Evolutionary conservation across 768 basidiomycete genomes (phyloP), one percentile per base, ranked within the genome.

Genomic region (Mycena crocata): DNA sequence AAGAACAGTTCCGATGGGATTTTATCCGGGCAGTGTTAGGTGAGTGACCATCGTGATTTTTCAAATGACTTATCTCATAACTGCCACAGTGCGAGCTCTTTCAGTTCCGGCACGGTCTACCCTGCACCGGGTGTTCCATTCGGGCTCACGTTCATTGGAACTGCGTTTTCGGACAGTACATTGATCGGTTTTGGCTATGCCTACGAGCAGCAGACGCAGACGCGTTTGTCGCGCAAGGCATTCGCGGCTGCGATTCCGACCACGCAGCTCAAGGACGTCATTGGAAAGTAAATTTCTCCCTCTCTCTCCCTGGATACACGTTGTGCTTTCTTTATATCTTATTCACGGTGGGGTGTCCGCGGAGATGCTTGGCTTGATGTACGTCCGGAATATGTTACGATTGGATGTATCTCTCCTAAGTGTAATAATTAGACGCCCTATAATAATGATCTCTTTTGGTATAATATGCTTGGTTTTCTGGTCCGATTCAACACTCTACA

Each of bases 161-260:
- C 88, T 2, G 86, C 85, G 17, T 91, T 86, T 73, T 86, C 86
- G 54, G 90, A 90, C 62, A 86, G 84, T 67, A 75, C 82, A 24
- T 79, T 90, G 54, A 83, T 91, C 60, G 80, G 85, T 0, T 83
- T 87, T 62, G 90, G 82, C 2, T 90, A 84, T 76, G 89, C 89
- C 5, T 90, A 88, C 69, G 90, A 91, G 74, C 89, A 90, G 74
- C 82, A 80, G 66, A 90, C 90, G 5, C 79, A 85, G 61, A 84
- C 83, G 1, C 74, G 89, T 21, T 72, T 89, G 52, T 73, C 75
- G 51, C 78, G 85, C 65, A 81, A 74, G 71, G 88, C 88, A 6
- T 86, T 81, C 67, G 54, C 80, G 10, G 86, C 78, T 15, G 88
- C 88, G 7, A 84, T 89, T 30, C 89, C 87, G 5, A 85, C 77